Evolutionary conservation across 2,329 filamentous ascomycete species (phyloP).

Genomic region (Colletotrichum musicola): DNA sequence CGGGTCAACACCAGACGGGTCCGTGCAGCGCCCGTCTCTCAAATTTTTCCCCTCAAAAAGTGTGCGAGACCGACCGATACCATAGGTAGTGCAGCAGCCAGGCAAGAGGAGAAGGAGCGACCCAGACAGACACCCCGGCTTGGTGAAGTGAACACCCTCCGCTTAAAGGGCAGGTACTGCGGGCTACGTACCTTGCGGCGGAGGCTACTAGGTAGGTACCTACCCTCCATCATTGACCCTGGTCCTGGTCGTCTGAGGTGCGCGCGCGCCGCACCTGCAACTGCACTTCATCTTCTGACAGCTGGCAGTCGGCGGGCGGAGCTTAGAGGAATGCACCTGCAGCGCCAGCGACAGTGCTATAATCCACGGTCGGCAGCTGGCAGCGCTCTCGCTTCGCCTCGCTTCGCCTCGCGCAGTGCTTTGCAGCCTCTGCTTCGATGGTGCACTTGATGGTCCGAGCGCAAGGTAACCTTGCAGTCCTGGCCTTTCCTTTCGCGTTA

Average conservation of each 20-base stretch:
- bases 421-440: conserved; percentile 15
- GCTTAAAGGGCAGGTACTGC: not conserved
- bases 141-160: conserved; percentile 22
- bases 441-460: conserved; percentile 33
- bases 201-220: not conserved
- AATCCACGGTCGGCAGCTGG: conserved; percentile 14
- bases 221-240: conserved; percentile 1
- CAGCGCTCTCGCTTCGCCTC: conserved; percentile 7
- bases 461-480: conserved; percentile 32
- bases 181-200: not conserved
- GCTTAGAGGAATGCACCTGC: not conserved
- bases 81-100: not conserved
- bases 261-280: conserved; percentile 2
- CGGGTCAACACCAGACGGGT: conserved; percentile 19
- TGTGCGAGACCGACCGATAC: not conserved
- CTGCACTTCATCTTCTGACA: conserved; percentile 20
- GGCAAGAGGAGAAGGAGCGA: conserved; percentile 8
- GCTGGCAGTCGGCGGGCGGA: not conserved
- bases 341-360: too few species aligned
- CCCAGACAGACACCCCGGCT: conserved; percentile 9
- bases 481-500: conserved; percentile 37
- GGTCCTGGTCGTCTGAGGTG: conserved; percentile 23
- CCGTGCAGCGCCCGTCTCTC: conserved; percentile 27
- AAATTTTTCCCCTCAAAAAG: not conserved
- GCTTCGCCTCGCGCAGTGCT: conserved; percentile 8